Conservation (phyloP, 495 filamentous ascomycete genomes). For the Clavariopsis aquatica region DNA sequence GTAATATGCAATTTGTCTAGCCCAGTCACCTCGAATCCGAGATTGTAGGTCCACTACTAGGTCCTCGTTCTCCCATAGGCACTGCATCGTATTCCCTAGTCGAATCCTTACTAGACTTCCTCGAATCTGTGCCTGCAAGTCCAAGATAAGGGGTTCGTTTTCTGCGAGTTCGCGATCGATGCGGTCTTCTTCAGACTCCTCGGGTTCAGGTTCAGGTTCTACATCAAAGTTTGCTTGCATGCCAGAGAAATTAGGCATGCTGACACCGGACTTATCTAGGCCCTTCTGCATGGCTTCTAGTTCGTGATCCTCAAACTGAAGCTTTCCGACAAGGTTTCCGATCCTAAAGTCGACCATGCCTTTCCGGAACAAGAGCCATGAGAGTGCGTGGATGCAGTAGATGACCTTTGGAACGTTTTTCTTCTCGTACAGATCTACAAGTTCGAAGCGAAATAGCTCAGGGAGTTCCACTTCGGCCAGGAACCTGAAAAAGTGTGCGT, state of each 20-base stretch:
- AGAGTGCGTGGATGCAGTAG: slow-evolving; percentile 95
- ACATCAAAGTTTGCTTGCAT: slow-evolving; percentile 95
- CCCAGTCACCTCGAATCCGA: slow-evolving; percentile 75
- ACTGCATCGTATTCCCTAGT: slow-evolving; percentile 80
- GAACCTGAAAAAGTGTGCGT: slow-evolving; percentile 89
- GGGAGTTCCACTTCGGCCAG: slow-evolving; percentile 91
- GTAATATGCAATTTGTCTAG: slow-evolving; percentile 75
- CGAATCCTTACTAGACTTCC: slow-evolving; percentile 76
- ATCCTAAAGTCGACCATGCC: slow-evolving; percentile 94
- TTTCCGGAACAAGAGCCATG: slow-evolving; percentile 92
- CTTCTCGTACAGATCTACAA: slow-evolving; percentile 98
- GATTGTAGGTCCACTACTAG: slow-evolving; percentile 79
- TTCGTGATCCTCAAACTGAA: slow-evolving; percentile 97
- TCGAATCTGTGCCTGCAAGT: slow-evolving; percentile 84
- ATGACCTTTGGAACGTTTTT: slow-evolving; percentile 99
- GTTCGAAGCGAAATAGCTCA: slow-evolving; percentile 97
- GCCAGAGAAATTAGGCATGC: slow-evolving; percentile 95
- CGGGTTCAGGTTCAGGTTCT: slow-evolving; percentile 61
- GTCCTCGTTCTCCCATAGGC: slow-evolving; percentile 86
- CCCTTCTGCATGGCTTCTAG: slow-evolving; percentile 96
- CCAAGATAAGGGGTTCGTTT: slow-evolving; percentile 66
- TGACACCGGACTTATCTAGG: slow-evolving; percentile 88
- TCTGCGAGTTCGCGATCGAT: slow-evolving; percentile 82
- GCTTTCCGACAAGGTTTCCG: slow-evolving; percentile 95
- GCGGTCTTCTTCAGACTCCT: slow-evolving; percentile 87